Conservation (phyloP, 495 filamentous ascomycete species). For the Podospora fimiseda region DNA sequence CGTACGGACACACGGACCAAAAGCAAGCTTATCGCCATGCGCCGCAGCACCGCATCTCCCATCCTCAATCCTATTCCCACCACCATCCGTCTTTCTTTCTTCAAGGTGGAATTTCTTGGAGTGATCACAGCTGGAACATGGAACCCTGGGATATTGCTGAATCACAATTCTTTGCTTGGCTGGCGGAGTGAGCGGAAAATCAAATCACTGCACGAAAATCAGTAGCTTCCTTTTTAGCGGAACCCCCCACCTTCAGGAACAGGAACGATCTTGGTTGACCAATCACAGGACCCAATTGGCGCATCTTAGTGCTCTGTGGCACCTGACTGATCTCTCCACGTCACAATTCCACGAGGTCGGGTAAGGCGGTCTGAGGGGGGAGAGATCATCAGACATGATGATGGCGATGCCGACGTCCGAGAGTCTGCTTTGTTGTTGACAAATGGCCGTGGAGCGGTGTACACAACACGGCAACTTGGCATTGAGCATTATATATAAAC, state of each 20-base stretch:
- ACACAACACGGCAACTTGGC: no score
- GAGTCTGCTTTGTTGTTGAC: no score
- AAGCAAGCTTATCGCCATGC: background rate
- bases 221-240: background rate
- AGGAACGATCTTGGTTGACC: background rate
- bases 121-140: background rate
- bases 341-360: background rate
- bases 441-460: no score
- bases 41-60: background rate
- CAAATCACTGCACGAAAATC: background rate
- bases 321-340: constrained; percentile 1
- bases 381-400: background rate
- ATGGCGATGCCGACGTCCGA: no score
- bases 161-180: background rate
- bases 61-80: no score
- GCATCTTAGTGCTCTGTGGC: background rate
- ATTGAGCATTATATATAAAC: no score
- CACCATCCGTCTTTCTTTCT: background rate
- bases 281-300: constrained; percentile 2
- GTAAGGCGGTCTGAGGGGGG: background rate
- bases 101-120: background rate
- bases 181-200: background rate
- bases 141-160: constrained; percentile 1
- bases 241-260: background rate
- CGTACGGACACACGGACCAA: no score